These are phyloP conservation scores for Pleurotus sapidus DNA, from an alignment of 768 basidiomycete species.

Conservation along the genomic window DNA sequence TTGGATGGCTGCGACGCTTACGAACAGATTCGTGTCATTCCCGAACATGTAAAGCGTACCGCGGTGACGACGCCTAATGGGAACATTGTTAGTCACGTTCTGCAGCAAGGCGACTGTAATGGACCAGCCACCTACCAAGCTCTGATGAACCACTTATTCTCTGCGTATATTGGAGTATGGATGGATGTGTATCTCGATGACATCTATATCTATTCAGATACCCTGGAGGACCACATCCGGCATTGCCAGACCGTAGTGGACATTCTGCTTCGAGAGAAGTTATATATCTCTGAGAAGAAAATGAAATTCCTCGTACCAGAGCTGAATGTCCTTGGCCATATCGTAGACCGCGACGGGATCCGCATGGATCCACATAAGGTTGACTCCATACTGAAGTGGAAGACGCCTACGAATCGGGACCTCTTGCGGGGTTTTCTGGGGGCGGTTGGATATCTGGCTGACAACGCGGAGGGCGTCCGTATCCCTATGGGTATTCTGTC, in stretches of 20 bases:
- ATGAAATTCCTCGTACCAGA: no score
- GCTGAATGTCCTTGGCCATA: no score
- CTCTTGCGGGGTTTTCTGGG: no score
- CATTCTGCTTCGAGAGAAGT: conserved; percentile 11
- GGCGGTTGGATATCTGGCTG: no score
- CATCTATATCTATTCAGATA: conserved; percentile 31
- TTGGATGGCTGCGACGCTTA: conserved; percentile 39
- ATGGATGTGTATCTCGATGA: conserved; percentile 32
- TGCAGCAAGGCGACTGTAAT: conserved; percentile 28
- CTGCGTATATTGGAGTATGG: conserved; percentile 21
- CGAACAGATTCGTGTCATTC: conserved; percentile 30
- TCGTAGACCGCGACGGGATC: no score
- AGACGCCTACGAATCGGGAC: no score
- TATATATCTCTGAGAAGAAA: no score
- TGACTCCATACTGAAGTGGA: no score
- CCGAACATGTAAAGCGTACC: conserved; percentile 20
- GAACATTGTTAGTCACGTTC: conserved; percentile 25
- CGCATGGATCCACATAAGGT: no score
- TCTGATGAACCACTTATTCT: conserved; percentile 31
- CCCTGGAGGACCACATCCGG: conserved; percentile 27
- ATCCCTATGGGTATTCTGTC: conserved; percentile 25
- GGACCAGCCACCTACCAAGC: conserved; percentile 34
- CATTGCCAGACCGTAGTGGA: conserved; percentile 25
- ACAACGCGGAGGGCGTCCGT: conserved; percentile 5
- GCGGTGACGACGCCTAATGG: conserved; percentile 26